Base-by-base conservation (phyloP, 2,329 filamentous ascomycete species). In the Sarocladium kiliense region DNA sequence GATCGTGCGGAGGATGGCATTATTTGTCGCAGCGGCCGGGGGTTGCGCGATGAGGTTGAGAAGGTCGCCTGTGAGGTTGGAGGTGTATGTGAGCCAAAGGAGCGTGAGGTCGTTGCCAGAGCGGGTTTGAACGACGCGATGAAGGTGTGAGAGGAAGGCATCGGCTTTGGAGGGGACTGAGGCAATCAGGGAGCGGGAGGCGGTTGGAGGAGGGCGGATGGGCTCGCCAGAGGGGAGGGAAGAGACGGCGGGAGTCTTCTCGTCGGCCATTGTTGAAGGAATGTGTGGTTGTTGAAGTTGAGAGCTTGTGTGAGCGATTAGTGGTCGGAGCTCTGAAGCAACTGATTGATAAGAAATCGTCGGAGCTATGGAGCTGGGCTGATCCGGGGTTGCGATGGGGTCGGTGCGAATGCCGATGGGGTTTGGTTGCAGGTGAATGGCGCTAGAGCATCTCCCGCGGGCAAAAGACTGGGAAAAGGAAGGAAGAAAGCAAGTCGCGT, bases 71-170 rank as follows among this genome's bases (percentile, higher is more conserved):
- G 75, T 64, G 55, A 86, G 70, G 58, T 82, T 84, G 55, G 86
- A 78, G 57, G 77, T 72, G 74, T 92, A 93, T 72, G 85, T 83
- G 58, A 86, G 68, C 61, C 87, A 82, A 59, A 86, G 80, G 62
- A 92, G 82, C 58, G 85, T 76, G 50, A 81, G 80, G 71, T 91
- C 88, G 68, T 87, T 83, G 64, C 88, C 87, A 34, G 79, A 70
- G 44, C 87, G 83, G 10, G 86, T 87, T 60, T 83, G 79, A 62
- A 91, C 76, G 65, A 88, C 82, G 60, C 84, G 84, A 65, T 78
- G 73, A 50, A 85, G 75, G 68, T 79, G 78, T 25, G 75, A 66
- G 59, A 86, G 68, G 66, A 83, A 80, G 67, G 70, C 73, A 65
- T 85, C 81, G 62, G 74, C 34, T 63, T 58, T 60, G 36, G 59